These are phyloP conservation scores for Gracilaria domingensis DNA, from an alignment of 23 red algal genomes.

Conservation along the genomic window DNA sequence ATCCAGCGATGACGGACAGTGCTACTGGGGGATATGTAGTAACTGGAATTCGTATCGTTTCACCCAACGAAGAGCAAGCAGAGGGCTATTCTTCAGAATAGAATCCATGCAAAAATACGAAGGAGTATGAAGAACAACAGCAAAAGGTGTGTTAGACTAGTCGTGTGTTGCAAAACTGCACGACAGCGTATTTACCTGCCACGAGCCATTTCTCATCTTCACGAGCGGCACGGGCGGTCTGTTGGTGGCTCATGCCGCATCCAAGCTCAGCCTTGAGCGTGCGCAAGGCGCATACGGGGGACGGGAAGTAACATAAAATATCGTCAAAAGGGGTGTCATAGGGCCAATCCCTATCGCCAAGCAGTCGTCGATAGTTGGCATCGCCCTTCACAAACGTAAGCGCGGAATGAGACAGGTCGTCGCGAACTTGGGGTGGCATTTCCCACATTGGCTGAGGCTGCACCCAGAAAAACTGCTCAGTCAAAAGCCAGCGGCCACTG, in stretches of 20 bases:
- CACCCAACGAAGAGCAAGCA: constrained; percentile 18
- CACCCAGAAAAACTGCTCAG: constrained; percentile 92
- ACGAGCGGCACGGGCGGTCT: background rate
- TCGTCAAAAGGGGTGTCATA: constrained; percentile 76
- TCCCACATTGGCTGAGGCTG: constrained; percentile 97
- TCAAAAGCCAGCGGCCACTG: constrained; percentile 67
- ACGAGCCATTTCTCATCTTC: constrained; percentile 94
- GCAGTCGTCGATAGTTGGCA: constrained; percentile 96
- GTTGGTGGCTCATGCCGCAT: constrained; percentile 66
- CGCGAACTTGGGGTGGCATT: constrained; percentile 63
- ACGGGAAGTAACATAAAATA: constrained; percentile 87
- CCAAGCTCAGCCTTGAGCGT: constrained; percentile 95
- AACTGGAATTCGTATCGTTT: constrained; percentile 52
- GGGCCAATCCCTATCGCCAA: constrained; percentile 90
- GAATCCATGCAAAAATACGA: background rate
- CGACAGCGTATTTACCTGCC: constrained; percentile 86
- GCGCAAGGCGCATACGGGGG: constrained; percentile 87
- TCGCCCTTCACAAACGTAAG: constrained; percentile 98
- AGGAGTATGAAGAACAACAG: background rate
- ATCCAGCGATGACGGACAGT: constrained; percentile 78
- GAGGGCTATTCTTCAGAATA: background rate
- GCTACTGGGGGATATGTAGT: constrained; percentile 71
- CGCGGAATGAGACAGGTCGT: constrained; percentile 15
- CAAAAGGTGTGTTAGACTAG: background rate
- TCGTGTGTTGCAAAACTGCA: constrained; percentile 80